These are phyloP conservation scores for Teunomyces funiuensis DNA, from an alignment of 805 yeast species.

Conservation along the genomic window DNA sequence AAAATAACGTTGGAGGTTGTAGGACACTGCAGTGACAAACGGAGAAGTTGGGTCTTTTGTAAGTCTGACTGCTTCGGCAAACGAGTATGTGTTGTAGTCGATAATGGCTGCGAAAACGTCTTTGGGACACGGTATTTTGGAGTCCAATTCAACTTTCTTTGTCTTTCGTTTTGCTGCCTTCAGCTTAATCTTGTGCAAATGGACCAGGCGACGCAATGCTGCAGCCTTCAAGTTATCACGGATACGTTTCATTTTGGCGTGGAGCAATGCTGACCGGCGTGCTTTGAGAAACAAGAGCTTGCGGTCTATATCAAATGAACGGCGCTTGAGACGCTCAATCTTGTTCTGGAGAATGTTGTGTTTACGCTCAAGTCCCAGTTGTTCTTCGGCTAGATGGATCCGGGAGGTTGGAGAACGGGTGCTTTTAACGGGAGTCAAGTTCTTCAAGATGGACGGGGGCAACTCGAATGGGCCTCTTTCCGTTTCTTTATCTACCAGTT, in stretches of 20 bases:
- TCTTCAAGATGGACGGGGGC: conserved; percentile 10
- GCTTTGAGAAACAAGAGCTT: neutral
- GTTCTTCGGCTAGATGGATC: neutral
- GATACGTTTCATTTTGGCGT: neutral
- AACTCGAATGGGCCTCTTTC: conserved; percentile 2
- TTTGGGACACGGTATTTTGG: no score
- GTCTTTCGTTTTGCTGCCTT: neutral
- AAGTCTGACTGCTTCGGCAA: neutral
- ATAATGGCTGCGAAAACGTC: neutral
- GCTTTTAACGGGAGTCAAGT: conserved; percentile 8
- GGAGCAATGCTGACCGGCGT: neutral
- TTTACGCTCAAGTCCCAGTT: neutral
- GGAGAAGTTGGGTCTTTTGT: neutral
- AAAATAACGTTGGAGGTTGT: neutral
- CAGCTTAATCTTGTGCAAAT: neutral
- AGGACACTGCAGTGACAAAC: neutral
- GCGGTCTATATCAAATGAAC: neutral
- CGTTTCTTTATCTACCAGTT: neutral
- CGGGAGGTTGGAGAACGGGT: neutral
- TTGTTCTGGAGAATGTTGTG: neutral
- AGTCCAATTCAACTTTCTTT: neutral
- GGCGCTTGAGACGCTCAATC: neutral
- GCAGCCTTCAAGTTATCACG: neutral
- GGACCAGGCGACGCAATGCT: conserved; percentile 5
- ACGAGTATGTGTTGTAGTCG: neutral